Conservation (phyloP, 1,284 basidiomycete genomes). For the Pseudomicrostroma phylloplanum region DNA sequence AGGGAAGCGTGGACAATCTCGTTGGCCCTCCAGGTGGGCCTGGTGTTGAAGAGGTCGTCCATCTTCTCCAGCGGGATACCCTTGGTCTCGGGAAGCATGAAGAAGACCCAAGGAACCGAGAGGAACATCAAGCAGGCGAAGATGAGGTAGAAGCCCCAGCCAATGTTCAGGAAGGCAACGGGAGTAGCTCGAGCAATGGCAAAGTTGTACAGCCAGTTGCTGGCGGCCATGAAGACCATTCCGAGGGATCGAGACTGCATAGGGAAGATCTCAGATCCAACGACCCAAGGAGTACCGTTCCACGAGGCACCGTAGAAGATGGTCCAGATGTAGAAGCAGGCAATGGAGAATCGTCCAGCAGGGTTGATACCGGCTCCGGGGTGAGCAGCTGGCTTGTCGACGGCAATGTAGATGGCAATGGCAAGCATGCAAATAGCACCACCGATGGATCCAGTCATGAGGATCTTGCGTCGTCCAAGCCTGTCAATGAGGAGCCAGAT, state of each 20-base stretch:
- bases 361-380: constrained; percentile 11
- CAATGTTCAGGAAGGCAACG: constrained; percentile 40
- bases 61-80: constrained; percentile 23
- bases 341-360: constrained; percentile 22
- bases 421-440: constrained; percentile 27
- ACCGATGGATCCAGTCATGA: constrained; percentile 52
- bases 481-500: constrained; percentile 58
- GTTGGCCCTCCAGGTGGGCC: background rate
- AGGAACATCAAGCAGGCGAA: constrained; percentile 26
- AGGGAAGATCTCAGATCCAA: constrained; percentile 18
- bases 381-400: constrained; percentile 21
- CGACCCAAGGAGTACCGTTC: constrained; percentile 42
- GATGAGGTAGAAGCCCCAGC: constrained; percentile 44
- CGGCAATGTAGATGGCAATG: constrained; percentile 32
- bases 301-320: constrained; percentile 29
- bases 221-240: constrained; percentile 30
- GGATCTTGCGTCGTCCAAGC: constrained; percentile 57
- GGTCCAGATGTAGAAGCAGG: constrained; percentile 39
- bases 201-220: constrained; percentile 24
- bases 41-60: constrained; percentile 17
- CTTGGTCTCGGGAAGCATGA: constrained; percentile 25
- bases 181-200: constrained; percentile 30
- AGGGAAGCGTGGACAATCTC: background rate
- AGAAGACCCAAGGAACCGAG: constrained; percentile 17
- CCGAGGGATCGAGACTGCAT: constrained; percentile 16